A percentile compares a stretch with the other conserved stretches of the same genome.
phyloP scores from a whole-genome alignment of 2,329 filamentous ascomycete species.

The Fusarium brachygibbosum region DNA sequence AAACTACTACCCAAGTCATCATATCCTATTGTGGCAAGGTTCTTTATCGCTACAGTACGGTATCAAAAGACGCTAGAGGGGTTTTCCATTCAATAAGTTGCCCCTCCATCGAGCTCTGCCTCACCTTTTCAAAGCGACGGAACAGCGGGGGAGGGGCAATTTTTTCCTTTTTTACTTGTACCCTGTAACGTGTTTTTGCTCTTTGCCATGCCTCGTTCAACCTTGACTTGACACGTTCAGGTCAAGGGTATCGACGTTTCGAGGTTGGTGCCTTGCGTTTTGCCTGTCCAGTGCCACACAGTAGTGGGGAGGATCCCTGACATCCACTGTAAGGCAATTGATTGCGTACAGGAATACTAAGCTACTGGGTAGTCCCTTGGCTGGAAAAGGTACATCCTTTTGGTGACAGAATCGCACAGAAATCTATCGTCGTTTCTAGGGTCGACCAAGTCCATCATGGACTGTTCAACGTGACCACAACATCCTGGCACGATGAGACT shows the following conservation, averaged over 20 bases:
- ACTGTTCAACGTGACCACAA: slow-evolving; percentile 29
- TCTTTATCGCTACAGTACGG: slow-evolving; percentile 2
- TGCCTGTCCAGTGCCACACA: background rate
- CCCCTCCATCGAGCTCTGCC: slow-evolving; percentile 23
- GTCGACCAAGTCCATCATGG: slow-evolving; percentile 15
- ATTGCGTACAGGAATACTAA: slow-evolving; percentile 27
- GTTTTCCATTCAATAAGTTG: slow-evolving; percentile 3
- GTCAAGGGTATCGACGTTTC: slow-evolving; percentile 15
- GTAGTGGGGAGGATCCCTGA: slow-evolving; percentile 38
- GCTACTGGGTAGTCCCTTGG: background rate
- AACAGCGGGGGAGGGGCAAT: slow-evolving; percentile 41
- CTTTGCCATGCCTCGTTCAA: slow-evolving; percentile 7
- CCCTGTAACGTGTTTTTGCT: background rate
- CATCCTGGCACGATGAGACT: slow-evolving; percentile 5
- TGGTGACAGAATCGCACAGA: slow-evolving; percentile 42
- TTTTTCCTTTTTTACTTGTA: background rate
- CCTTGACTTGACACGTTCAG: slow-evolving; percentile 7
- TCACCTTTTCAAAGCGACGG: slow-evolving; percentile 5
- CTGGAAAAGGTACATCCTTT: background rate
- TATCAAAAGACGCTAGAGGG: slow-evolving; percentile 3
- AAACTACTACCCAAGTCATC: too few species aligned
- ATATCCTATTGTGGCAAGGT: slow-evolving; percentile 20
- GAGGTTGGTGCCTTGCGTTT: slow-evolving; percentile 30
- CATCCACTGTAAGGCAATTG: slow-evolving; percentile 30
- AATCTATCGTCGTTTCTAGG: slow-evolving; percentile 43